Conservation (phyloP, 2,329 filamentous ascomycete species). For the Trichoderma lentiforme region DNA sequence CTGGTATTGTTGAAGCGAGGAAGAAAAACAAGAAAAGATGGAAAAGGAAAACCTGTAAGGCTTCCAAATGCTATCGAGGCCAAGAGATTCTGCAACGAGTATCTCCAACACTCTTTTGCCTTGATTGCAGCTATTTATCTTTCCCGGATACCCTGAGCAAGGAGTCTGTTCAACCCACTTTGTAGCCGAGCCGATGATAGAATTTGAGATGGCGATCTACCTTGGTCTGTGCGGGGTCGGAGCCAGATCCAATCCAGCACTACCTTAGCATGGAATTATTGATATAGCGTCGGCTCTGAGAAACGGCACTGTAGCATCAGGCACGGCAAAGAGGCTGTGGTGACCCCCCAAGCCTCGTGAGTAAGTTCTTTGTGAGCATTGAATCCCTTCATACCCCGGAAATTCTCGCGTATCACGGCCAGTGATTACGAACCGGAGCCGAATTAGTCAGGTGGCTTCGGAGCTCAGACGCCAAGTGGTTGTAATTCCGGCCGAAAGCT, state of each 20-base stretch:
- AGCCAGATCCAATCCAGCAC: not conserved
- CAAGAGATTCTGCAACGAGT: not conserved
- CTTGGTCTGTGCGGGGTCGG: conserved; percentile 11
- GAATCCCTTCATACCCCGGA: not conserved
- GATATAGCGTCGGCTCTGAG: not conserved
- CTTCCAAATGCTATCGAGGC: not conserved
- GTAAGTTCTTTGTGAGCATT: not conserved
- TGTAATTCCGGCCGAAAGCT: not conserved
- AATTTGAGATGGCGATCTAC: not conserved
- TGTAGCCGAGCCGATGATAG: not conserved
- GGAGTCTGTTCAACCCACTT: not conserved
- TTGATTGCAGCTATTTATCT: not conserved
- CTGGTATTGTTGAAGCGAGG: not conserved
- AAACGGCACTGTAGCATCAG: not conserved
- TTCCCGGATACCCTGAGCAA: not conserved
- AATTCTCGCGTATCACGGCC: not conserved
- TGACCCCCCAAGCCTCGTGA: not conserved
- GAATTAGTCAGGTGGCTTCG: not conserved
- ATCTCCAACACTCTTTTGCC: not conserved
- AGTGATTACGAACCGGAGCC: not conserved
- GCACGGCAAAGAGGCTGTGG: not conserved
- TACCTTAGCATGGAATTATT: not conserved
- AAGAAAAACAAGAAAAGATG: not conserved
- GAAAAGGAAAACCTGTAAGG: not conserved
- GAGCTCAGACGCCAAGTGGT: not conserved